Evolutionary conservation across 495 filamentous ascomycete species (phyloP), one percentile per base, ranked within the genome.

Genomic region (Xylaria scruposa): DNA sequence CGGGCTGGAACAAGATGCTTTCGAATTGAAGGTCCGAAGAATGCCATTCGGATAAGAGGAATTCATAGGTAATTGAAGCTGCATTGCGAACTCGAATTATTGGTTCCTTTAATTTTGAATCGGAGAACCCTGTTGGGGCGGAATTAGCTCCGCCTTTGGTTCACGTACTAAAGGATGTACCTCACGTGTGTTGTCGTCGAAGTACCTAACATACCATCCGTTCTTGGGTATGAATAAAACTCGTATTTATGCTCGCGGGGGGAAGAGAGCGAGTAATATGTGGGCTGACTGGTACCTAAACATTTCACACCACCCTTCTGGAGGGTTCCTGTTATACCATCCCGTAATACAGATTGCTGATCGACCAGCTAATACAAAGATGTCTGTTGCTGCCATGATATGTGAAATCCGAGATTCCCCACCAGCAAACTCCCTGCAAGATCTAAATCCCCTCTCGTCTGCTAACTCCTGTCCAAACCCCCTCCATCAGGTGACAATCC

Each of bases 1-100:
- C 80, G 71, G 82, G 78, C 76, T 75, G 78, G 81, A 73, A 84
- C 76, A 70, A 84, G 84, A 83, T 86, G 80, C 44, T 15, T 54
- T 3, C 2, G 46, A n/a, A 24, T 46, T 4, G 33, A 4, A 26
- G 0, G 2, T 24, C 33, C 6, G 40, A 42, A 3, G 38, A 17
- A 5, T 51, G 58, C 24, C 65, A 67, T 70, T 70, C 38, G 71
- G 71, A 54, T 47, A 9, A 53, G 66, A 46, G 38, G 67, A 46
- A 31, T 0, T 15, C 38, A 42, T 38, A 10, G 19, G 19, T 10
- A 60, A 21, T 38, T 60, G 58, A 60, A 38, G 58, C 17, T 40
- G 33, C n/a, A 56, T 7, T 17, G 13, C 53, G 13, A 31, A 56
- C 4, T 26, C 12, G 26, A 13, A 31, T 56, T 9, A 56, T 73